Evolutionary conservation across 805 yeast species (phyloP), one percentile per base, ranked within the genome.

Genomic region (Cyberlindnera japonica): DNA sequence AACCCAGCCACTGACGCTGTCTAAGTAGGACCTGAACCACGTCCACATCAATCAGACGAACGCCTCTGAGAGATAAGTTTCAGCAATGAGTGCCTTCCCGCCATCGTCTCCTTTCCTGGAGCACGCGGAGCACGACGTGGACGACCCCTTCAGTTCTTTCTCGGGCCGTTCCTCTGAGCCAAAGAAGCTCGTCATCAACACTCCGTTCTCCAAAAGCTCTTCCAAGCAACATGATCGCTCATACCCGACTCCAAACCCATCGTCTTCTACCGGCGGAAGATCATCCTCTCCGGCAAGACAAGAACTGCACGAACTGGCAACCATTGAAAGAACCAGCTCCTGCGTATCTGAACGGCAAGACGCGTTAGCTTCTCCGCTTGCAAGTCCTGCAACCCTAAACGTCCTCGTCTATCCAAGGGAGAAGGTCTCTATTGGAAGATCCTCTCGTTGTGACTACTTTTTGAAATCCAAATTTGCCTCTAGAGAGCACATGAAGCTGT

Each of bases 231-330:
- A 12, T 6, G 28, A 21, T 25, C 40, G 44, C 18, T 67, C 67
- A 9, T 79, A 79, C 51, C 86, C 87, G 11, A 82, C 89, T 1
- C 91, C 91, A 16, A 75, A 79, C 49, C 89, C 91, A 1, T 81
- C 88, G 1, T 75, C 81, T 1, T 70, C 77, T 6, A 51, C 65
- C 6, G 78, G 76, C 14, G 24, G 19, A 10, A 40, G 62, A 31
- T 61, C 67, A 1, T 65, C 71, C 1, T 65, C 72, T 2, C 69
- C 62, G 10, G 47, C 43, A 5, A 51, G 59, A 45, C 23, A 33
- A 2, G 6, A 5, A 9, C 17, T 6, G 7, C 42, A 37, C 11
- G 30, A 16, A 13, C 33, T n/a, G 18, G 16, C 28, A 3, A 41
- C 42, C n/a, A 33, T 26, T 14, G 37, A 34, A 23, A 40, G 40